Evolutionary conservation across 2,329 filamentous ascomycete species (phyloP).

Genomic region (Cercospora zeina): DNA sequence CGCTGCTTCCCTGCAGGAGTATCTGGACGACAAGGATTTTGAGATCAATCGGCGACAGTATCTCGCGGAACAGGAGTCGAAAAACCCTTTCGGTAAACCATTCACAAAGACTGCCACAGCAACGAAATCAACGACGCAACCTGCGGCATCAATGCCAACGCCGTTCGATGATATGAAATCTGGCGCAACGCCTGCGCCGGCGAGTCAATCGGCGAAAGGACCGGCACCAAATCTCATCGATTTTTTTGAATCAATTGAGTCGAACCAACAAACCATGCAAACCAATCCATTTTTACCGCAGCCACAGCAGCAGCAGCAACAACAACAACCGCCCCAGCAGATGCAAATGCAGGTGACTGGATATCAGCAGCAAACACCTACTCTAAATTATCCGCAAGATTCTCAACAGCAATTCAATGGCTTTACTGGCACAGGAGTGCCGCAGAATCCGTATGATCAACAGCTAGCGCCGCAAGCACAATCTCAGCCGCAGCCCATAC

Average conservation of each 20-base stretch:
- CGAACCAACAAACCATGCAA: conserved; percentile 69
- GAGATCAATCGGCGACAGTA: conserved; percentile 92
- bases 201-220: conserved; percentile 52
- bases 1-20: conserved; percentile 86
- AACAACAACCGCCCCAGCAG: conserved; percentile 31
- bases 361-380: conserved; percentile 39
- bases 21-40: conserved; percentile 91
- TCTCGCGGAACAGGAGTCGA: conserved; percentile 78
- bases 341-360: conserved; percentile 48
- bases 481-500: conserved; percentile 51
- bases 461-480: conserved; percentile 27
- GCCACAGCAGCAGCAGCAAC: conserved; percentile 30
- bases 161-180: conserved; percentile 31
- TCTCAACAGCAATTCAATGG: conserved; percentile 34
- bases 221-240: conserved; percentile 81
- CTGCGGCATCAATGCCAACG: conserved; percentile 41
- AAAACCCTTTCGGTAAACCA: conserved; percentile 50
- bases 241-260: conserved; percentile 91
- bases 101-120: conserved; percentile 41
- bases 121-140: conserved; percentile 42
- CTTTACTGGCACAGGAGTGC: conserved; percentile 19
- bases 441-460: conserved; percentile 45
- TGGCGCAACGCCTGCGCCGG: conserved; percentile 28
- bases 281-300: conserved; percentile 36
- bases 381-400: conserved; percentile 19